Base-by-base conservation (phyloP, 495 filamentous ascomycete genomes). In the Penicillium pancosmium region DNA sequence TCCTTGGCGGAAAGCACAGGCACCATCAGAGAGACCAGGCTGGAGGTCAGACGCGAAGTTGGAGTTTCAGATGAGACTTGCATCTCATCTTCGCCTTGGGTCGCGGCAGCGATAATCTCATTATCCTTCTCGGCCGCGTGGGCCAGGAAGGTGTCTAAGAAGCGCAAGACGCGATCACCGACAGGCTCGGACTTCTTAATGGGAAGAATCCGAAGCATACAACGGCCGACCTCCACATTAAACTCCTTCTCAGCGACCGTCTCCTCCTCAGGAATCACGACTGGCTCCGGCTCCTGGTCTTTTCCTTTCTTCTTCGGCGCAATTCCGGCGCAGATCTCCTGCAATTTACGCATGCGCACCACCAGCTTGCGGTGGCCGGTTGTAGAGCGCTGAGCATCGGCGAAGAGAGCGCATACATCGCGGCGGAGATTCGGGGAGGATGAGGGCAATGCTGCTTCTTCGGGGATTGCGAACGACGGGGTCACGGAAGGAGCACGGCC, bases 121-220 rank as follows among this genome's bases (percentile, higher is more conserved):
- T 73, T 74, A 64, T 88, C 82, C 77, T 95, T 96, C 69, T 95
- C 92, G 46, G 83, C 84, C 11, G 94, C 86, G 70, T 92, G 84
- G 48, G 84, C 86, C 61, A 99, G 71, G 74, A 95, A 99, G 38
- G 89, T 76, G 18, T 91, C 92, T 64, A 93, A 75, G 71, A 98
- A 97, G 43, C 91, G 82, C 52, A 98, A 80, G 38, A 88, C 80
- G 59, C 90, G 85, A 71, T 99, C 94, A 23, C 92, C 94, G 4
- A 90, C 92, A 31, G 85, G 81, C 75, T 99, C 94, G 36, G 88
- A 88, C 80, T 96, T 97, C 80, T 96, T 96, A 25, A 98, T 88
- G 3, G 86, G 79, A 77, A 98, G 81, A 55, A 93, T 80, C 41
- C 93, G 83, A 55, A 93, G 75, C 38, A 96, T 81, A 65, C 92